Evolutionary conservation across 2,329 filamentous ascomycete species (phyloP), one percentile per base, ranked within the genome.

Genomic region (Xylaria sp.): DNA sequence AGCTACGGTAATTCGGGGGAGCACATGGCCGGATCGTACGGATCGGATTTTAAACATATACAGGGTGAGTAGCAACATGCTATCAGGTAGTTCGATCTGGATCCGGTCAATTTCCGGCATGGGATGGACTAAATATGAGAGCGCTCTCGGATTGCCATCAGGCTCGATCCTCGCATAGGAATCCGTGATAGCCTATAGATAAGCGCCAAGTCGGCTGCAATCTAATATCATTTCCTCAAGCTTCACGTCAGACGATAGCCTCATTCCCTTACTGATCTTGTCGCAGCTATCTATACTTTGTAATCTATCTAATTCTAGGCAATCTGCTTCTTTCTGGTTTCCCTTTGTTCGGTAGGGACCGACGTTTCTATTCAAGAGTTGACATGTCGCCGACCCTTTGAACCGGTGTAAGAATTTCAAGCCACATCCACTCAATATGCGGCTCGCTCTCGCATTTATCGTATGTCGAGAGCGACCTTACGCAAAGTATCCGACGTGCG

Each of bases 391-490:
- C 34, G 2, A 8, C 34, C 34, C 34, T 36, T 36, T 7, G 34
- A 36, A 8, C 34, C 34, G 34, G 11, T 7, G 7, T 36, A 36
- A 6, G 19, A 32, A 42, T 11, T 39, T 27, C n/a, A 34, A 47
- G 54, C 53, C 11, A 51, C 17, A 32, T 39, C n/a, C 32, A 9
- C 34, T 30, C 8, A 45, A 32, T 14, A n/a, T n/a, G 4, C 11
- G 50, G 9, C 45, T 42, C 27, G 12, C 19, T 17, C 48, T 48
- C 62, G 55, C 27, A 9, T 59, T 27, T 36, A 36, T 65, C 62
- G 27, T 60, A 45, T 55, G 34, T 36, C 34, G 34, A 36, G 34
- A 36, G 34, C 34, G 4, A 34, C 32, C 32, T 34, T 4, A 4
- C 19, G 24, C n/a, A 34, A 42, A 61, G 51, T 42, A 39, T 51